Evolutionary conservation across 352 stramenopile genomes (phyloP).

Genomic region (Phytopythium boreale): DNA sequence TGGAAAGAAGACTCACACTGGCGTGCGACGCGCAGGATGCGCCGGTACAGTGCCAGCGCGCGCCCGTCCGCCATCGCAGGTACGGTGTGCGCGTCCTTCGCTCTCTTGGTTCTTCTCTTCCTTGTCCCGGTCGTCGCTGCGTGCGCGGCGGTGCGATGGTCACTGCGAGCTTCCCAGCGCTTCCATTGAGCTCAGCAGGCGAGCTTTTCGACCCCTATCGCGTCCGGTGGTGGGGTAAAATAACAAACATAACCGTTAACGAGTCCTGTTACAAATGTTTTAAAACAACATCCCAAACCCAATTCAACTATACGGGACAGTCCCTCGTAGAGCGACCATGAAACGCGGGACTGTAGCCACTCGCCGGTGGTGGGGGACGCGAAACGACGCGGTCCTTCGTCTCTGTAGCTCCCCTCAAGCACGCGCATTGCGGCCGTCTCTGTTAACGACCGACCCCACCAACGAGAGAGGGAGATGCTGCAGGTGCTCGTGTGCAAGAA

Average conservation of each 20-base stretch:
- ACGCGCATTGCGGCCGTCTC: neutral
- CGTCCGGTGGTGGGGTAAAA: too few species aligned
- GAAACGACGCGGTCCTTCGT: slow-evolving; percentile 9
- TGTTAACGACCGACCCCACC: neutral
- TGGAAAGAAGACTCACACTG: slow-evolving; percentile 46
- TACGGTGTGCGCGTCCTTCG: neutral
- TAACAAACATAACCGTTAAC: neutral
- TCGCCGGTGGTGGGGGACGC: neutral
- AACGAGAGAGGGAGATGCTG: too few species aligned
- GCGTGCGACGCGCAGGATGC: slow-evolving; percentile 64
- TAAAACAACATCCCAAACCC: neutral
- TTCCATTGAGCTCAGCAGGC: too few species aligned
- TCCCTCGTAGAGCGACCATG: neutral
- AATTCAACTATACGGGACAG: neutral
- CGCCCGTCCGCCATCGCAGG: slow-evolving; percentile 16
- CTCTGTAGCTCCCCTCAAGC: too few species aligned
- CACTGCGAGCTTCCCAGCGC: too few species aligned
- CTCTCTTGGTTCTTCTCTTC: neutral
- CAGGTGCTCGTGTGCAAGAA: slow-evolving; percentile 78
- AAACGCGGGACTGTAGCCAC: slow-evolving; percentile 1
- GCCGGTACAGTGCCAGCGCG: slow-evolving; percentile 67
- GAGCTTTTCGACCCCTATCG: too few species aligned
- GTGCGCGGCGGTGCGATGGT: too few species aligned
- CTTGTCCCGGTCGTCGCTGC: neutral
- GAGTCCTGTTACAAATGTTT: neutral